A percentile compares a stretch with the other conserved stretches of the same genome.
These are phyloP conservation scores for Fagopyrum homotropicum DNA, from an alignment of 148 eudicot genomes.

Conservation along the genomic window DNA sequence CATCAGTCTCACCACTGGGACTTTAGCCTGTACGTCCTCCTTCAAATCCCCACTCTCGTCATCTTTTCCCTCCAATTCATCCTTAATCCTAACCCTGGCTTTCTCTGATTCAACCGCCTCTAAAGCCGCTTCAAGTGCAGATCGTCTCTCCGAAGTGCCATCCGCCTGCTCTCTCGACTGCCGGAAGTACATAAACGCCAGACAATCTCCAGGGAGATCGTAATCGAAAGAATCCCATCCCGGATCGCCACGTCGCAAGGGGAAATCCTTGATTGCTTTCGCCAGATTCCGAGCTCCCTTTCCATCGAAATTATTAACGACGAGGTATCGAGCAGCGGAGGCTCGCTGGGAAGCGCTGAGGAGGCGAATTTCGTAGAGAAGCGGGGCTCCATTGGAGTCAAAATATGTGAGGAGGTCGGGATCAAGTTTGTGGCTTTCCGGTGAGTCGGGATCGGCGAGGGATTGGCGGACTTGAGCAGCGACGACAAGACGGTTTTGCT, in stretches of 20 bases:
- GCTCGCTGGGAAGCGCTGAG: slow-evolving; percentile 45
- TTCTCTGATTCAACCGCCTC: slow-evolving; percentile 42
- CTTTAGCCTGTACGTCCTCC: slow-evolving; percentile 29
- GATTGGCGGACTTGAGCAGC: slow-evolving; percentile 65
- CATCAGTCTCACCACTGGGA: slow-evolving; percentile 75
- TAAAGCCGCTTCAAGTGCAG: slow-evolving; percentile 44
- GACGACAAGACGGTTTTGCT: slow-evolving; percentile 73
- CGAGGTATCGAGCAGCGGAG: slow-evolving; percentile 39
- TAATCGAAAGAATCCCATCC: slow-evolving; percentile 62
- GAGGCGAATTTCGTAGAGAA: slow-evolving; percentile 61
- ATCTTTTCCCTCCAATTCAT: slow-evolving; percentile 40
- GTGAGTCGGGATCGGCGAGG: slow-evolving; percentile 22
- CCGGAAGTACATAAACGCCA: slow-evolving; percentile 59
- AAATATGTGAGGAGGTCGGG: slow-evolving; percentile 36
- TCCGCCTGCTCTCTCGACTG: slow-evolving; percentile 44
- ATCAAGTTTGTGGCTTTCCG: slow-evolving; percentile 21
- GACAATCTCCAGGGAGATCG: slow-evolving; percentile 53
- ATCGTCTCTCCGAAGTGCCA: slow-evolving; percentile 27
- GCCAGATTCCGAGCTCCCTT: slow-evolving; percentile 58
- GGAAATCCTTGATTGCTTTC: slow-evolving; percentile 65
- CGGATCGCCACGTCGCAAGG: slow-evolving; percentile 39
- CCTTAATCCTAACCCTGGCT: slow-evolving; percentile 31
- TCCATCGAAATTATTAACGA: slow-evolving; percentile 30
- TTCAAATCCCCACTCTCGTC: slow-evolving; percentile 14
- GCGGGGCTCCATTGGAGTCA: slow-evolving; percentile 51